A percentile compares a stretch with the other conserved stretches of the same genome.
Conservation (phyloP, 2,329 filamentous ascomycete genomes). For the Pseudophaeomoniella oleicola region DNA sequence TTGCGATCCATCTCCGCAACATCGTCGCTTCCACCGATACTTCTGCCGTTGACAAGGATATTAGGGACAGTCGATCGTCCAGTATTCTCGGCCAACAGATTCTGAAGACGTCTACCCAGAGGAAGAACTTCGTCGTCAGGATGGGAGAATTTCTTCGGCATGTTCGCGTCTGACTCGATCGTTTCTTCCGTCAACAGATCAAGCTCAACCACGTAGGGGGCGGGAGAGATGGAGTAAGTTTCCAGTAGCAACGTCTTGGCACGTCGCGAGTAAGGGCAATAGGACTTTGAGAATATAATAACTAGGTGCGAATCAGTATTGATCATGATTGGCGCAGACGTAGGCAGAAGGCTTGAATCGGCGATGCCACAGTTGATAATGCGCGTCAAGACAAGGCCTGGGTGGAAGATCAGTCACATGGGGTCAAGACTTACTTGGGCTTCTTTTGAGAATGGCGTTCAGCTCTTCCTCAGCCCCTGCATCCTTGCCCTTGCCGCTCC, state of each 20-base stretch:
- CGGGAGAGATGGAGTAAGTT: slow-evolving; percentile 68
- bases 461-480: slow-evolving; percentile 26
- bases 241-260: slow-evolving; percentile 77
- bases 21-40: slow-evolving; percentile 83
- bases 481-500: slow-evolving; percentile 13
- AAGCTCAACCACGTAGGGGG: slow-evolving; percentile 79
- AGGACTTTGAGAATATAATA: slow-evolving; percentile 90
- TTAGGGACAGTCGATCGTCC: slow-evolving; percentile 82
- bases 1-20: slow-evolving; percentile 55
- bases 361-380: too few species aligned
- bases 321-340: too few species aligned
- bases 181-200: slow-evolving; percentile 45
- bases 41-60: slow-evolving; percentile 72
- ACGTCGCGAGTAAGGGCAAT: slow-evolving; percentile 72
- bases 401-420: too few species aligned
- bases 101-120: slow-evolving; percentile 59
- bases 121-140: slow-evolving; percentile 19
- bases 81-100: slow-evolving; percentile 55
- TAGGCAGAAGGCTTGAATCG: too few species aligned
- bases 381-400: not conserved
- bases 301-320: slow-evolving; percentile 37
- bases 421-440: slow-evolving; percentile 50
- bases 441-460: slow-evolving; percentile 65
- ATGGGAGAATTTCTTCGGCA: not conserved
- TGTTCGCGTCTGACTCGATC: not conserved